Percentiles rank a stretch among this genome's conserved stretches.
Evolutionary conservation across 768 basidiomycete species (phyloP).

Genomic region (Macrolepiota dolichaula): DNA sequence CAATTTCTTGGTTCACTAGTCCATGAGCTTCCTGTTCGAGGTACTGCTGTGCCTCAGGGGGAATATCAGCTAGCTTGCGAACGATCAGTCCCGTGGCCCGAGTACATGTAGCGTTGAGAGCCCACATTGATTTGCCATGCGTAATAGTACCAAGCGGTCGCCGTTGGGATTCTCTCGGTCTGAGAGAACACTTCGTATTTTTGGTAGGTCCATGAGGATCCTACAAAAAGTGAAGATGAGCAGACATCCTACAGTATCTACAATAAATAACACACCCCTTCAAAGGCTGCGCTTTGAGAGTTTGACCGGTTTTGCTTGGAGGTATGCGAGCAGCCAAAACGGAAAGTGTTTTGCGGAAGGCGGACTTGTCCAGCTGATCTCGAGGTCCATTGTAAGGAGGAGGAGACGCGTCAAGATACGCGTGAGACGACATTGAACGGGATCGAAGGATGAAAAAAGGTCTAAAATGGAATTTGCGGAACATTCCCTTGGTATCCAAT

Average conservation of each 20-base stretch:
- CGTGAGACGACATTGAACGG: constrained; percentile 32
- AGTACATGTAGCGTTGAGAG: constrained; percentile 1
- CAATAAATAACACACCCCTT: constrained; percentile 45
- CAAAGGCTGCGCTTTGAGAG: constrained; percentile 58
- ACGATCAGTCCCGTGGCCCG: constrained; percentile 18
- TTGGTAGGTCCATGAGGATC: constrained; percentile 65
- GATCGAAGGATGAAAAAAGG: constrained; percentile 7
- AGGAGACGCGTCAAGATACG: constrained; percentile 37
- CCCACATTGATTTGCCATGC: constrained; percentile 59
- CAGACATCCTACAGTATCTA: not conserved
- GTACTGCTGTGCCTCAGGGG: constrained; percentile 49
- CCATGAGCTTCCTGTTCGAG: constrained; percentile 53
- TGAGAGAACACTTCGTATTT: constrained; percentile 53
- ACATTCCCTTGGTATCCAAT: not conserved
- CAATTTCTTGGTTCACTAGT: constrained; percentile 55
- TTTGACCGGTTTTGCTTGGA: constrained; percentile 46
- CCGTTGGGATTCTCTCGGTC: constrained; percentile 46
- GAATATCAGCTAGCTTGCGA: constrained; percentile 66
- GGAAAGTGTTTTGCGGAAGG: constrained; percentile 62
- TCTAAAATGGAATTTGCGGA: constrained; percentile 9
- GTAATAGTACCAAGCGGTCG: constrained; percentile 64
- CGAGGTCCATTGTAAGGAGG: constrained; percentile 47
- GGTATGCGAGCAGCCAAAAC: constrained; percentile 68
- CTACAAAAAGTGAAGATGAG: constrained; percentile 29
- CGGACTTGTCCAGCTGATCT: constrained; percentile 53